phyloP scores from a whole-genome alignment of 129 eudicot genomes.

The Chrysanthemum seticuspe region DNA sequence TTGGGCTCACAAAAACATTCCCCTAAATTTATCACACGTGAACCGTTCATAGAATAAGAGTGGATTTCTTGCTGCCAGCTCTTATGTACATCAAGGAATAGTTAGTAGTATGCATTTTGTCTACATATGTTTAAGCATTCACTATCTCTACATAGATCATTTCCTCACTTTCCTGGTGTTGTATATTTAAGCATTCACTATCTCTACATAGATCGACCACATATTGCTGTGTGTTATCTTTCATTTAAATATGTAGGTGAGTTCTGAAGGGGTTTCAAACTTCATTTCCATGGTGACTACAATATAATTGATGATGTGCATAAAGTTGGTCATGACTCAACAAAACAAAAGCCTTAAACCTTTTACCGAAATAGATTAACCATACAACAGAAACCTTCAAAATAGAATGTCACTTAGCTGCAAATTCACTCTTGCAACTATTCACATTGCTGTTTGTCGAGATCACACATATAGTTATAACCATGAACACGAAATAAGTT shows the following conservation, averaged over 20 bases:
- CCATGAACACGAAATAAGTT: background rate
- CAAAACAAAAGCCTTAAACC: slow-evolving; percentile 4
- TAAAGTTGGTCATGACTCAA: background rate
- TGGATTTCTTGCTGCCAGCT: background rate
- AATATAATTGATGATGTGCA: background rate
- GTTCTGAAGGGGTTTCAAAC: too few relatives aligned
- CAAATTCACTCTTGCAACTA: slow-evolving; percentile 8
- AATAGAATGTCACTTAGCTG: background rate
- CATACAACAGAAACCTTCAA: too few relatives aligned
- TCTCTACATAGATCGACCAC: background rate
- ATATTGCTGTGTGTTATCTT: background rate
- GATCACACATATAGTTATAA: background rate
- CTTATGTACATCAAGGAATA: background rate
- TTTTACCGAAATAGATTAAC: background rate
- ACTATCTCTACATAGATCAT: too few relatives aligned
- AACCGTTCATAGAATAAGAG: background rate
- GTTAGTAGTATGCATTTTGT: background rate
- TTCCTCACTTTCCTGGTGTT: slow-evolving; percentile 12
- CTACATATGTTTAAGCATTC: background rate
- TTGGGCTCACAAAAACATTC: slow-evolving; percentile 13
- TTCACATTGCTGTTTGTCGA: slow-evolving; percentile 1
- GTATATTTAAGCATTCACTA: slow-evolving; percentile 12
- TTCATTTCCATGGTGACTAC: background rate
- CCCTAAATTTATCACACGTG: background rate
- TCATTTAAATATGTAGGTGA: too few relatives aligned